These are phyloP conservation scores for Backusella mclennaniae DNA, from an alignment of 192 early-diverging fungal genomes.

Conservation along the genomic window DNA sequence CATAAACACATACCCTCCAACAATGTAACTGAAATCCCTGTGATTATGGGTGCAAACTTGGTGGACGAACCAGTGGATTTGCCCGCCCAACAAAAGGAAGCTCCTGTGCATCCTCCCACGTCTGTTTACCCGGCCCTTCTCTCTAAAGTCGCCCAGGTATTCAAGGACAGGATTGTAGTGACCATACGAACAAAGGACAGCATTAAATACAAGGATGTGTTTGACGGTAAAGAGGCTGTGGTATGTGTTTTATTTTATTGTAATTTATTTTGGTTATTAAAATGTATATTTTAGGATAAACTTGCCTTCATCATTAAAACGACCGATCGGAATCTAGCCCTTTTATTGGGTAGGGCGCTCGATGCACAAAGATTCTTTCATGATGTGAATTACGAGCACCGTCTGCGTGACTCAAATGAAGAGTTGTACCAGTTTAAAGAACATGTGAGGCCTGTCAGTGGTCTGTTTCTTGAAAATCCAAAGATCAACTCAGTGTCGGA, in stretches of 20 bases:
- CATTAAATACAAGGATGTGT: slow-evolving; percentile 80
- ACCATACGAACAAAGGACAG: slow-evolving; percentile 70
- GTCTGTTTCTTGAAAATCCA: neutral
- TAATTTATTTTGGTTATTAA: neutral
- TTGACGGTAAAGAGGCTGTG: slow-evolving; percentile 87
- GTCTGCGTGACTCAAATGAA: slow-evolving; percentile 78
- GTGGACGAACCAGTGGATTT: neutral
- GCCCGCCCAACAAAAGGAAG: neutral
- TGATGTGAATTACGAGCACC: slow-evolving; percentile 85
- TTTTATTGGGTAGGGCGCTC: slow-evolving; percentile 84
- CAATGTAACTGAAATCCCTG: neutral
- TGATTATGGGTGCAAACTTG: neutral
- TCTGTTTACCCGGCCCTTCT: slow-evolving; percentile 76
- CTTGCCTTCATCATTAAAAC: slow-evolving; percentile 78
- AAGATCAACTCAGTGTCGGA: neutral
- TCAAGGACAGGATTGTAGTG: slow-evolving; percentile 56
- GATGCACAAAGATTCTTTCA: slow-evolving; percentile 91
- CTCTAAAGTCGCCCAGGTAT: slow-evolving; percentile 64
- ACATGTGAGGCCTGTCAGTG: slow-evolving; percentile 22
- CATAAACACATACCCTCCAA: slow-evolving; percentile 10
- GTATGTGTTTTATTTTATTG: slow-evolving; percentile 41
- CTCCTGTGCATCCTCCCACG: neutral
- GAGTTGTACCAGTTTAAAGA: slow-evolving; percentile 85
- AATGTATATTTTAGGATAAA: slow-evolving; percentile 56
- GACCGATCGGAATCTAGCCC: slow-evolving; percentile 82